phyloP scores from a whole-genome alignment of 805 yeast species.

The Torulaspora franciscae region DNA sequence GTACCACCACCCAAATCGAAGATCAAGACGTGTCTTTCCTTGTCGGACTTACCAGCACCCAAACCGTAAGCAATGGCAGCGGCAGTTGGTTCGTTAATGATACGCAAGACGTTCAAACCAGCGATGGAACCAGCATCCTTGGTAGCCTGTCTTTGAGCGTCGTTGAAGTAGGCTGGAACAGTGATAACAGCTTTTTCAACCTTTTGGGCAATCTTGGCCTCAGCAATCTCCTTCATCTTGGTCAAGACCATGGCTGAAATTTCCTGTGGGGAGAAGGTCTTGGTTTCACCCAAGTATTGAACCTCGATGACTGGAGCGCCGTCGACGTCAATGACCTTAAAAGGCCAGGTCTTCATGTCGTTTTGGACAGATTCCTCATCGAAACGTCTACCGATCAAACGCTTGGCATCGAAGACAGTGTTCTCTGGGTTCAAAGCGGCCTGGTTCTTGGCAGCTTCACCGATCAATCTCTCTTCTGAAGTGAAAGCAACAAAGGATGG shows the following conservation, averaged over 20 bases:
- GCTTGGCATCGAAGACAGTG: slow-evolving; percentile 79
- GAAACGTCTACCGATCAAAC: slow-evolving; percentile 77
- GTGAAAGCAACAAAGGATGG: slow-evolving; percentile 81
- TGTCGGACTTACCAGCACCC: slow-evolving; percentile 78
- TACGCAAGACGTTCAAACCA: slow-evolving; percentile 72
- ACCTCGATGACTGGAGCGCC: slow-evolving; percentile 68
- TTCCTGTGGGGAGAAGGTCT: slow-evolving; percentile 70
- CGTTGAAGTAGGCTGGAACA: slow-evolving; percentile 78
- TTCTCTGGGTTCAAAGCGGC: slow-evolving; percentile 74
- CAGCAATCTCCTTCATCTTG: slow-evolving; percentile 80
- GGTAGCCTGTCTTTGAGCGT: slow-evolving; percentile 77
- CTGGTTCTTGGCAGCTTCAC: slow-evolving; percentile 81
- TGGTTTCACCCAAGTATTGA: slow-evolving; percentile 63
- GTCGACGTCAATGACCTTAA: slow-evolving; percentile 59
- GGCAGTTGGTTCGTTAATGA: slow-evolving; percentile 83
- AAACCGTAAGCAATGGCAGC: slow-evolving; percentile 99
- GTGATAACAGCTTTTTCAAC: slow-evolving; percentile 74
- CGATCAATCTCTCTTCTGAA: slow-evolving; percentile 70
- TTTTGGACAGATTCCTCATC: slow-evolving; percentile 72
- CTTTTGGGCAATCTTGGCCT: slow-evolving; percentile 65
- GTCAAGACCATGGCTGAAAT: slow-evolving; percentile 72
- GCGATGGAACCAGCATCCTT: slow-evolving; percentile 79
- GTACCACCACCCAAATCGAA: slow-evolving; percentile 99
- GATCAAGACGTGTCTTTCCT: slow-evolving; percentile 83
- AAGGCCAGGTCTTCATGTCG: slow-evolving; percentile 90